Evolutionary conservation across 208 protist species (phyloP).

Genomic region (Trypanosomatidae sp.): DNA sequence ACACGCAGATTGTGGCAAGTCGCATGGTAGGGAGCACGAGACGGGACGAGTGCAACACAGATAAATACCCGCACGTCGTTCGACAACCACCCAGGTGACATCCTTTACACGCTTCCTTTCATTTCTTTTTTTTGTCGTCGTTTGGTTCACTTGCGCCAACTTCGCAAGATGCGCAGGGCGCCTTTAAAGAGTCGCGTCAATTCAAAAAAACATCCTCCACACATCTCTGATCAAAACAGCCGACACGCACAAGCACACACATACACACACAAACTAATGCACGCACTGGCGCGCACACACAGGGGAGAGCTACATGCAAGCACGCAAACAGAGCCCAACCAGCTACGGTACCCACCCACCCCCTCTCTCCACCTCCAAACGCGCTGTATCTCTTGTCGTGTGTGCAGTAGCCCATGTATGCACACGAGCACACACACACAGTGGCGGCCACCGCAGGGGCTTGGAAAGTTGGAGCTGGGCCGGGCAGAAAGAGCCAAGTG

Average conservation of each 20-base stretch:
- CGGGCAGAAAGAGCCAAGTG: not conserved
- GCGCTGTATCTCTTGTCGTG: not conserved
- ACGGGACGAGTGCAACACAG: not conserved
- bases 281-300: not conserved
- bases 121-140: no score
- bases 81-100: not conserved
- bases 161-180: not conserved
- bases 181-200: not conserved
- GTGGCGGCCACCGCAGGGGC: not conserved
- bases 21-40: not conserved
- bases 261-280: not conserved
- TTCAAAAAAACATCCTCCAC: not conserved
- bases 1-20: not conserved
- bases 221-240: not conserved
- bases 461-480: not conserved
- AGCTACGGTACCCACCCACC: not conserved
- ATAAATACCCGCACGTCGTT: not conserved
- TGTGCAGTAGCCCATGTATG: not conserved
- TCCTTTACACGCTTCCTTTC: not conserved
- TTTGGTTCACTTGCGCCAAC: not conserved
- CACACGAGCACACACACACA: constrained; percentile 2
- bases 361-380: not conserved
- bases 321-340: not conserved
- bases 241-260: not conserved
- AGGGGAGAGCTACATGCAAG: not conserved